These are phyloP conservation scores for Xylaria sp. DNA, from an alignment of 2,329 filamentous ascomycete species.

Conservation along the genomic window DNA sequence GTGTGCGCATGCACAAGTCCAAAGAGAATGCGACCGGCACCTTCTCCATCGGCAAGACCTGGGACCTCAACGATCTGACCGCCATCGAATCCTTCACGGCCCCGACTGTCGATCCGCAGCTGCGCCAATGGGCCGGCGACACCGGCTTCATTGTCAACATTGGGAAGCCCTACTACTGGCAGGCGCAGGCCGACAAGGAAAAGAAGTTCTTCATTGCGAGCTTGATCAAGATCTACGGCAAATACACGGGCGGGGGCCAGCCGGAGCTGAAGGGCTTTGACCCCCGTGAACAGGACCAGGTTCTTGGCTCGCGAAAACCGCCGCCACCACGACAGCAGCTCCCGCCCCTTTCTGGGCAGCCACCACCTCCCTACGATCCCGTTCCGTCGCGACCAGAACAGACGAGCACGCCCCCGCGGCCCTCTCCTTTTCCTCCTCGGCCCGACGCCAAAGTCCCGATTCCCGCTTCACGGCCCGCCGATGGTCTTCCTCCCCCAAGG, in stretches of 20 bases:
- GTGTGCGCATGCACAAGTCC: constrained; percentile 95
- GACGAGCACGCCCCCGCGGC: constrained; percentile 41
- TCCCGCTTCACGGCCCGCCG: constrained; percentile 38
- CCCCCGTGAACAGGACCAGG: constrained; percentile 77
- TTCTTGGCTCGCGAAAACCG: constrained; percentile 69
- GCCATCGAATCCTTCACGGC: constrained; percentile 85
- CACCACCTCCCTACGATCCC: constrained; percentile 43
- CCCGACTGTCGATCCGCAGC: constrained; percentile 64
- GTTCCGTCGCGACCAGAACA: constrained; percentile 39
- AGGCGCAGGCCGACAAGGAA: constrained; percentile 91
- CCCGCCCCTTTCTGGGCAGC: constrained; percentile 39
- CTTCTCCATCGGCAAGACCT: constrained; percentile 98
- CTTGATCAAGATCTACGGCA: constrained; percentile 93
- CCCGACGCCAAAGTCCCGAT: constrained; percentile 28
- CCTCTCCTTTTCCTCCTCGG: constrained; percentile 36
- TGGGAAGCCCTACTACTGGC: constrained; percentile 97
- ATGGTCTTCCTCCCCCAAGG: constrained; percentile 39
- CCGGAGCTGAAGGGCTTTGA: constrained; percentile 88
- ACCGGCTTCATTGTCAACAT: constrained; percentile 89
- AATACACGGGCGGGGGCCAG: constrained; percentile 88
- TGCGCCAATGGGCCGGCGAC: constrained; percentile 82
- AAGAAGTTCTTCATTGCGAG: constrained; percentile 99
- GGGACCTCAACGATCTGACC: constrained; percentile 91
- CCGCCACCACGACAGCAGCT: constrained; percentile 47
- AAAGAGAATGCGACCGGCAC: constrained; percentile 93